A percentile compares a stretch with the other conserved stretches of the same genome.
These are phyloP conservation scores for Talaromyces liani DNA, from an alignment of 495 filamentous ascomycete species.

Conservation along the genomic window DNA sequence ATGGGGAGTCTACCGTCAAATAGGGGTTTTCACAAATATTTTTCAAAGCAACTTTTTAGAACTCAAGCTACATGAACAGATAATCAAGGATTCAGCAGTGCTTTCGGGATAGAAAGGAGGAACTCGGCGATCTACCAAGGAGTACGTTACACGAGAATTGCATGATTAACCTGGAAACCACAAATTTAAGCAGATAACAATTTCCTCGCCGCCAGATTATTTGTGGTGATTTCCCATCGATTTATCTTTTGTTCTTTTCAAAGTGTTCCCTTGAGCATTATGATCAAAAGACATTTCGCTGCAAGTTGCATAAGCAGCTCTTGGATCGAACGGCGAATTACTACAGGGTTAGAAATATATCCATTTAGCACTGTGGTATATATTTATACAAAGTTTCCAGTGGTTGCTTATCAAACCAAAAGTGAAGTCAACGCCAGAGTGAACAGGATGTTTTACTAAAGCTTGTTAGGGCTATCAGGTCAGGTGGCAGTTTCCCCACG, in stretches of 20 bases:
- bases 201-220: not conserved
- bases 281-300: not conserved
- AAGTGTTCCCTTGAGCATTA: not conserved
- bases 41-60: too few relatives aligned
- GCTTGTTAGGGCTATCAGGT: not conserved
- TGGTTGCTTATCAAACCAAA: not conserved
- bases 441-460: not conserved
- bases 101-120: not conserved
- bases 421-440: not conserved
- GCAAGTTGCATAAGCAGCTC: not conserved
- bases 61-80: too few relatives aligned
- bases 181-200: not conserved
- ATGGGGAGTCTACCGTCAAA: not conserved
- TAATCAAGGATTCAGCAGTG: not conserved
- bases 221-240: not conserved
- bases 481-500: not conserved
- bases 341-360: not conserved
- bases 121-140: not conserved
- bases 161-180: not conserved
- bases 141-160: not conserved
- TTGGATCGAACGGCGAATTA: not conserved
- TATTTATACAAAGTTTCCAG: not conserved
- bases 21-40: too few relatives aligned
- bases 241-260: not conserved
- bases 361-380: not conserved